Evolutionary conservation across 768 basidiomycete genomes (phyloP).

Genomic region (Suillus lakei): DNA sequence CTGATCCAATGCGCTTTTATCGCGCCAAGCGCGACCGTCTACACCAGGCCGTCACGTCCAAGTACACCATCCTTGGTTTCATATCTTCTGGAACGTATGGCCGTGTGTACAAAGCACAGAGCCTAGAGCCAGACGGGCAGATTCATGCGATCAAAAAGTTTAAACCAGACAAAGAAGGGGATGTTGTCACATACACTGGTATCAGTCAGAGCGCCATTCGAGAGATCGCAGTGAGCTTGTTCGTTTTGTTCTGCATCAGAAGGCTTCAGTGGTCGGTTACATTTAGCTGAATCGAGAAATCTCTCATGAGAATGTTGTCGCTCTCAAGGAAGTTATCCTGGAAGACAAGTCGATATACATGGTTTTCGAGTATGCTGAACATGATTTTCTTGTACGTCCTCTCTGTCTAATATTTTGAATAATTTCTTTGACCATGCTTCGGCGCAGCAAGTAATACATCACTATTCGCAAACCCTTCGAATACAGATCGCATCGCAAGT

Average conservation of each 20-base stretch:
- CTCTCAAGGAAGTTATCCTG: constrained; percentile 91
- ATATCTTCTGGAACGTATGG: constrained; percentile 99
- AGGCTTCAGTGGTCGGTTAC: not conserved
- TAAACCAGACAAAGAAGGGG: constrained; percentile 99
- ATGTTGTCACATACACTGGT: constrained; percentile 93
- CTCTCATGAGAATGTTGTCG: constrained; percentile 87
- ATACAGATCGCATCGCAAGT: constrained; percentile 73
- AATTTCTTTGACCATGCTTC: not conserved
- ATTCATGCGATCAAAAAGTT: constrained; percentile 99
- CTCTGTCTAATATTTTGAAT: not conserved
- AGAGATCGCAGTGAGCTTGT: constrained; percentile 84
- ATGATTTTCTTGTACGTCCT: constrained; percentile 89
- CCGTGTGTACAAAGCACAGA: constrained; percentile 96
- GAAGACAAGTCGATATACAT: constrained; percentile 99
- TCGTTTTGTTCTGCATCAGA: not conserved
- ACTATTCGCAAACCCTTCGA: constrained; percentile 91
- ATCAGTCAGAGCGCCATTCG: constrained; percentile 97
- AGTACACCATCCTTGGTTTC: constrained; percentile 94
- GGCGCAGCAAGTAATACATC: constrained; percentile 94
- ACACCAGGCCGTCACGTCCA: constrained; percentile 70
- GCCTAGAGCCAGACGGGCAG: constrained; percentile 66
- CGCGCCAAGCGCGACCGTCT: constrained; percentile 76
- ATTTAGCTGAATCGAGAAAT: constrained; percentile 86
- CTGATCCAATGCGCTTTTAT: constrained; percentile 87
- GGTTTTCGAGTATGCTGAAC: constrained; percentile 99